Conservation (phyloP, 495 filamentous ascomycete genomes). For the Penicillium antarcticum region DNA sequence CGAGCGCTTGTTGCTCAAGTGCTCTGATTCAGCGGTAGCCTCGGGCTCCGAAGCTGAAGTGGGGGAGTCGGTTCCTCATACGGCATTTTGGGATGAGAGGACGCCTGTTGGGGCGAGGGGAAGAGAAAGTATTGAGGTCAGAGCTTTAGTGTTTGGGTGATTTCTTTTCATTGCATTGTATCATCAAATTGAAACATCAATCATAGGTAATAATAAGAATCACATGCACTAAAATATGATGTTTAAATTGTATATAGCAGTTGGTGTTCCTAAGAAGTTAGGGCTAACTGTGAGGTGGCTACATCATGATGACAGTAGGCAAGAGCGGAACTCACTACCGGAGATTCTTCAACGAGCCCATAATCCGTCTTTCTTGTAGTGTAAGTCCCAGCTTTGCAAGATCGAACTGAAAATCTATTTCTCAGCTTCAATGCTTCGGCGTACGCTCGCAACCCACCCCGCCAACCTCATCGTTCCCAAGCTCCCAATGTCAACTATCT, state of each 20-base stretch:
- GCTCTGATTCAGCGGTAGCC: conserved; percentile 55
- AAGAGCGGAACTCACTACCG: conserved; percentile 9
- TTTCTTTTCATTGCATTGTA: not conserved
- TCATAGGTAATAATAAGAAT: not conserved
- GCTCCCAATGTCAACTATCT: not conserved
- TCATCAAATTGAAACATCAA: not conserved
- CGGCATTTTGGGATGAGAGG: conserved; percentile 73
- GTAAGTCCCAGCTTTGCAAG: no score
- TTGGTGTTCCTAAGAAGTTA: not conserved
- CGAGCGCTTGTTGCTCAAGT: conserved; percentile 78
- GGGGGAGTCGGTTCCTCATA: conserved; percentile 72
- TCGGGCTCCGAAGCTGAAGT: conserved; percentile 47
- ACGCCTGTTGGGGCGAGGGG: conserved; percentile 56
- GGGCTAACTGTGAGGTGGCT: not conserved
- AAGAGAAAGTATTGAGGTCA: conserved; percentile 84
- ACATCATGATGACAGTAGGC: conserved; percentile 14
- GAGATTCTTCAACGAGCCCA: not conserved
- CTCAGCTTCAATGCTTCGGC: conserved; percentile 1
- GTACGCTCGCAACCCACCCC: not conserved
- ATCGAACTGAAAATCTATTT: not conserved
- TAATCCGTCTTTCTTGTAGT: not conserved
- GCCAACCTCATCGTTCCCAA: not conserved
- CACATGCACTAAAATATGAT: no score
- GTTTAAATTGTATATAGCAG: not conserved
- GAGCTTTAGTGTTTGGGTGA: conserved; percentile 79